Base-by-base conservation (phyloP, 352 stramenopile species). In the Phytophthora sp. region DNA sequence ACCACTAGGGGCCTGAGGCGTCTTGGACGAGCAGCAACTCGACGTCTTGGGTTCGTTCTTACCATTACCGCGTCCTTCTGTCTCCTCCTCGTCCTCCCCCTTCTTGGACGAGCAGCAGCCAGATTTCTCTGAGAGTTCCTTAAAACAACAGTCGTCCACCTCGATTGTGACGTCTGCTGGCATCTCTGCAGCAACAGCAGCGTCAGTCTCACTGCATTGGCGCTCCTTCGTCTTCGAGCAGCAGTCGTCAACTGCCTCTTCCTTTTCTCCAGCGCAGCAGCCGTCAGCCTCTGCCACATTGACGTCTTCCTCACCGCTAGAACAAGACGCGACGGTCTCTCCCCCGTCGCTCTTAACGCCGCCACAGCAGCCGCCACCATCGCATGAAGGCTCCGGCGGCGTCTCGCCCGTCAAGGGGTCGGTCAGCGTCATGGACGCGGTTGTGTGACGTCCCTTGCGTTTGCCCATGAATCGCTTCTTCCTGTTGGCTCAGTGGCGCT, bases 281-380 rank as follows among this genome's bases (percentile, higher is more conserved):
- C 12, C 29, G 15, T 50, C 38, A 39, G 45, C 45, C 29, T 65
- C 20, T 6, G 42, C 16, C 20, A 36, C 11, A 27, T 46, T 39
- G 33, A 39, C 42, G 21, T 59, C 54, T 30, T 72, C 57, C 15
- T 73, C 53, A 13, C 61, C 36, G 23, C 60, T 73, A 31, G 65
- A 70, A 20, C 57, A 71, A 8, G 69, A 75, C 20, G 35, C 46
- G 6, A 50, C 35, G n/a, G 69, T 71, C 16, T 77, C 68, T n/a
- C 50, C 45, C 0, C 35, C 63, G 29, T 79, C 67, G 33, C 64
- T 72, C 49, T 71, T 74, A 30, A 41, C 24, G 12, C 13, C 16
- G 21, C n/a, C 46, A 33, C 59, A 60, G 41, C 39, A 63, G 39
- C 33, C 60, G 6, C 52, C 36, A 7, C 13, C 18, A 21, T 20